Evolutionary conservation across 2,329 filamentous ascomycete genomes (phyloP), one percentile per base, ranked within the genome.

Genomic region (Stagonosporopsis tanaceti): DNA sequence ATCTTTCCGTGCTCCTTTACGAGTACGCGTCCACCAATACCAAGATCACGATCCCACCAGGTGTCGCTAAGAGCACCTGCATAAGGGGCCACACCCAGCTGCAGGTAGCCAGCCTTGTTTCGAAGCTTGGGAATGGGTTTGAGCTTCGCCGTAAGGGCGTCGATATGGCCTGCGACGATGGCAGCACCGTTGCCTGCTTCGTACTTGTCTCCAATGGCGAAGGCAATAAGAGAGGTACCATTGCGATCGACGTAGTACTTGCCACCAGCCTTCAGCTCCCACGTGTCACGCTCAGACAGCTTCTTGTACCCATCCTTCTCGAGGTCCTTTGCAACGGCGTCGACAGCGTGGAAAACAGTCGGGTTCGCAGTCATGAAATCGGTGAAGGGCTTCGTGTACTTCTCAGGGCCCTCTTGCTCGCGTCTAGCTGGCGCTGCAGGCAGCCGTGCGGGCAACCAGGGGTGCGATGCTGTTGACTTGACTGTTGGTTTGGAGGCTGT

Each of bases 1-100:
- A 96, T 92, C 83, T 94, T 96, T 65, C 89, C 89, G 4, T 83
- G 74, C 66, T 97, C 89, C 62, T 88, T 90, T 42, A 98, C 88
- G 46, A 98, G 82, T 4, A 98, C 94, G 41, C 93, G 85, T 37
- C 95, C 95, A 63, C 93, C 95, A 67, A 98, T 90, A 64, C 91
- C 89, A 48, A 99, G 84, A 76, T 99, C 95, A 35, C 95, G 87
- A 76, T 98, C 95, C 94, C 93, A 98, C 95, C 95, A 98, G 1
- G 95, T 98, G 61, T 84, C 82, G 73, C 93, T 95, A 60, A 98
- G 79, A 1, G 83, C 93, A 47, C 95, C 94, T 9, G 93, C 94
- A 74, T 98, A 99, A 0, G 91, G 95, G 2, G 95, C 93, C 50
- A 98, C 92, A 24, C 92, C 94, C 6, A 98, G 85, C 80, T 98